Evolutionary conservation across 148 eudicot species (phyloP).

Genomic region (Tetragonia tetragonoides): DNA sequence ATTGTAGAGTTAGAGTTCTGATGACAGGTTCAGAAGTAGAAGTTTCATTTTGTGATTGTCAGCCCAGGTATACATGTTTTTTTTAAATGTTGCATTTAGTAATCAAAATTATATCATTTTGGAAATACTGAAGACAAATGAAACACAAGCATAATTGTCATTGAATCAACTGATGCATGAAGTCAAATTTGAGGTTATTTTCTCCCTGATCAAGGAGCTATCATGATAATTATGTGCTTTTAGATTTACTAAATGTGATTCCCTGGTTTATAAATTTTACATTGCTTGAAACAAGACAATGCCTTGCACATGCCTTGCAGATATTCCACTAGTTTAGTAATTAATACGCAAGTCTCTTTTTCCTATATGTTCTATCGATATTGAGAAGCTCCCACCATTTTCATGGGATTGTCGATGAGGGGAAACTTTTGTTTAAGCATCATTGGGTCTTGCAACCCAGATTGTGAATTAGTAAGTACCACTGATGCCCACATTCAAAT

Average conservation of each 20-base stretch:
- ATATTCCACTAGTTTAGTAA: conserved; percentile 33
- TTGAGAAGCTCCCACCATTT: conserved; percentile 42
- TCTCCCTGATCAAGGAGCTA: conserved; percentile 23
- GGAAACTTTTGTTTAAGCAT: conserved; percentile 20
- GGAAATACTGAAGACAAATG: conserved; percentile 14
- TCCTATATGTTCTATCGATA: conserved; percentile 31
- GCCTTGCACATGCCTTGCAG: conserved; percentile 53
- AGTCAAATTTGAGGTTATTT: conserved; percentile 21
- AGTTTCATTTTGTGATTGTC: not conserved
- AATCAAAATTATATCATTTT: not conserved
- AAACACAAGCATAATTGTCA: conserved; percentile 20
- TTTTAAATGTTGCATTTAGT: not conserved
- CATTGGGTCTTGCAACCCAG: conserved; percentile 9
- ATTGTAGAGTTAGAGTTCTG: not conserved
- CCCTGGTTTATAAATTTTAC: conserved; percentile 13
- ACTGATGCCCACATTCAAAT: conserved; percentile 21
- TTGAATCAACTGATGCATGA: conserved; percentile 16
- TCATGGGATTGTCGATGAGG: conserved; percentile 40
- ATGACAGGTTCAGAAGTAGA: conserved; percentile 16
- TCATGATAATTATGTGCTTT: conserved; percentile 13
- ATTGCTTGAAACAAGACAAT: conserved; percentile 47
- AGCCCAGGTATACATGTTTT: not conserved
- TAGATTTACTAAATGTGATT: conserved; percentile 9
- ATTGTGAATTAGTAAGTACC: conserved; percentile 20
- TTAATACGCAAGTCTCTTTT: conserved; percentile 6